Conservation (phyloP, 2,329 filamentous ascomycete genomes). For the Phoma herbarum region DNA sequence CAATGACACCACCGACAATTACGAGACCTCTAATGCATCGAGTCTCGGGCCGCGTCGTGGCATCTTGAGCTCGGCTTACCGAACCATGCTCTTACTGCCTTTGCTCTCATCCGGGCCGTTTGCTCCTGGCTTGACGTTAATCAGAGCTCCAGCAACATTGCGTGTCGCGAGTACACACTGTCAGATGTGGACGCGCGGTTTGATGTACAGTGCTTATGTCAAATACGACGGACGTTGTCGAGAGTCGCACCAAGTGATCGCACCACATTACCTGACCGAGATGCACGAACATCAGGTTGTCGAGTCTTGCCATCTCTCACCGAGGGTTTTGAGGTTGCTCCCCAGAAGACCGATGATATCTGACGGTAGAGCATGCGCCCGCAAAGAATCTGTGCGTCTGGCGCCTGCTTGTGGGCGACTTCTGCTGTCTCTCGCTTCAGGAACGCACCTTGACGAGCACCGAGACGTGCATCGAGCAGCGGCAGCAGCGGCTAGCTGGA, state of each 20-base stretch:
- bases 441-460: not conserved
- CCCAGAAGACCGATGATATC: not conserved
- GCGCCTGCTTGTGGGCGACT: not conserved
- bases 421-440: no score
- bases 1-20: not conserved
- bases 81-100: not conserved
- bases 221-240: not conserved
- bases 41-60: not conserved
- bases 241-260: not conserved
- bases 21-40: not conserved
- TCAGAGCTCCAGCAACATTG: not conserved
- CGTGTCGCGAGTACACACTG: not conserved
- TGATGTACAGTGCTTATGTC: not conserved
- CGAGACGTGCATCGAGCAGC: not conserved
- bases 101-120: not conserved
- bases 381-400: not conserved
- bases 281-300: not conserved
- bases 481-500: constrained; percentile 15
- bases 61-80: not conserved
- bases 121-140: not conserved
- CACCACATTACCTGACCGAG: not conserved
- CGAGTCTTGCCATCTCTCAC: not conserved
- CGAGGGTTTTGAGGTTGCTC: not conserved
- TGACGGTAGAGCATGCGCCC: not conserved
- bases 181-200: not conserved